Base-by-base conservation (phyloP, 2,329 filamentous ascomycete species). In the Acrodontium crateriforme region DNA sequence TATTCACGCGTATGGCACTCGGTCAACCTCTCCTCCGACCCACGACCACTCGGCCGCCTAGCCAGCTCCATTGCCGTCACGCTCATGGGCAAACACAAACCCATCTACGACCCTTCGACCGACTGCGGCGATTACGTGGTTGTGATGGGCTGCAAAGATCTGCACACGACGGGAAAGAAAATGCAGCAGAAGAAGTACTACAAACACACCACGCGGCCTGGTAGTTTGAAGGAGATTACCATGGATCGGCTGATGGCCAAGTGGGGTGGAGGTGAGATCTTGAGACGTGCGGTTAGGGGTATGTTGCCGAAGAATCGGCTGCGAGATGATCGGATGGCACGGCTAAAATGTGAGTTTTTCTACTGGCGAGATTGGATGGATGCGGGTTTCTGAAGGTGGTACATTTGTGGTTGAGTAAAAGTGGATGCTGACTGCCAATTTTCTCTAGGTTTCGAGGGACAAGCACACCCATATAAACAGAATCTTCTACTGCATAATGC, bases 71-170 rank as follows among this genome's bases (percentile, higher is more conserved):
- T 94, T 55, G 87, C 85, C 37, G 65, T 77, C 29, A 67, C 82
- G 35, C 73, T 94, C 28, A 94, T 95, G 85, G 89, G 89, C 61
- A 98, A 98, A 67, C 79, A 98, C 69, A 98, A 98, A 63, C 89
- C 89, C 13, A 93, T 89, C 56, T 98, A 75, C 63, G 82, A 95
- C 60, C 89, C 89, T 2, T 93, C 84, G 13, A 94, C 85, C 36
- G 89, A 98, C 67, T 95, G 89, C 67, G 89, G 89, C 45, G 89
- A 98, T 71, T 98, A 98, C 58, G 85, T 98, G 9, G 87, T 98
- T 1, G 33, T 89, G 28, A 82, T 82, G 19, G 77, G 84, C 55
- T 95, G 89, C 64, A 71, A 78, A 21, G 75, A 87, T 25, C 66
- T 98, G 27, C 75, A 85, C 61, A 78, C 75, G 1, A 95, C 89